Evolutionary conservation across 2,329 filamentous ascomycete genomes (phyloP).

Genomic region (Scedosporium minutisporum): DNA sequence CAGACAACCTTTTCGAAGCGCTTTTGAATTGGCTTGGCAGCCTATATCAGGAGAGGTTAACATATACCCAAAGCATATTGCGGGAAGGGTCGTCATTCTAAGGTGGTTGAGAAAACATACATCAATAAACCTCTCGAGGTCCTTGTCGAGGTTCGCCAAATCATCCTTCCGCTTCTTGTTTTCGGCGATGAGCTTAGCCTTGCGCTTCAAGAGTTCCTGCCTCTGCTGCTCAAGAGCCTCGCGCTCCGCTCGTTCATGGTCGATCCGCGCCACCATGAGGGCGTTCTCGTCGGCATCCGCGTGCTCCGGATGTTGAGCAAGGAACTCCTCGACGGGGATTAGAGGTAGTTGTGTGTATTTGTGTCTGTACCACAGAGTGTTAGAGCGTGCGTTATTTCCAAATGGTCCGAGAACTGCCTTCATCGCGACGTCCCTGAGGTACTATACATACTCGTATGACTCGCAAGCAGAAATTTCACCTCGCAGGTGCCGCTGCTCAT

Average conservation of each 20-base stretch:
- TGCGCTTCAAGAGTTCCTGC: constrained; percentile 60
- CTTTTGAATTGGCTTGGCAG: constrained; percentile 79
- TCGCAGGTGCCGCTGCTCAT: constrained; percentile 84
- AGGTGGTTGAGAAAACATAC: constrained; percentile 34
- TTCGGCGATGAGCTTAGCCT: constrained; percentile 52
- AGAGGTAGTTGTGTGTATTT: constrained; percentile 80
- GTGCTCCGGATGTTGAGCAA: constrained; percentile 66
- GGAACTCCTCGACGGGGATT: constrained; percentile 73
- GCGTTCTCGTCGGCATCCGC: constrained; percentile 64
- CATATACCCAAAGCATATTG: not conserved
- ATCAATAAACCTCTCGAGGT: constrained; percentile 89
- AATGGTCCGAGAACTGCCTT: not conserved
- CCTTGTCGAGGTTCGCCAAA: constrained; percentile 79
- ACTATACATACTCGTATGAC: constrained; percentile 69
- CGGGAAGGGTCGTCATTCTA: not conserved
- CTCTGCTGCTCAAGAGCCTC: constrained; percentile 78
- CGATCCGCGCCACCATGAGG: constrained; percentile 81
- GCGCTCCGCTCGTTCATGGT: constrained; percentile 78
- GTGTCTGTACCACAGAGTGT: constrained; percentile 50
- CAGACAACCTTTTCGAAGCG: constrained; percentile 66
- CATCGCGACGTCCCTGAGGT: not conserved
- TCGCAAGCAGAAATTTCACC: constrained; percentile 88
- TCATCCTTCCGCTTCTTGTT: constrained; percentile 94
- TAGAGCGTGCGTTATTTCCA: not conserved
- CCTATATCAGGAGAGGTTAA: constrained; percentile 35